These are phyloP conservation scores for Warburgia ugandensis DNA, from an alignment of 164 flowering plant species.

Conservation along the genomic window DNA sequence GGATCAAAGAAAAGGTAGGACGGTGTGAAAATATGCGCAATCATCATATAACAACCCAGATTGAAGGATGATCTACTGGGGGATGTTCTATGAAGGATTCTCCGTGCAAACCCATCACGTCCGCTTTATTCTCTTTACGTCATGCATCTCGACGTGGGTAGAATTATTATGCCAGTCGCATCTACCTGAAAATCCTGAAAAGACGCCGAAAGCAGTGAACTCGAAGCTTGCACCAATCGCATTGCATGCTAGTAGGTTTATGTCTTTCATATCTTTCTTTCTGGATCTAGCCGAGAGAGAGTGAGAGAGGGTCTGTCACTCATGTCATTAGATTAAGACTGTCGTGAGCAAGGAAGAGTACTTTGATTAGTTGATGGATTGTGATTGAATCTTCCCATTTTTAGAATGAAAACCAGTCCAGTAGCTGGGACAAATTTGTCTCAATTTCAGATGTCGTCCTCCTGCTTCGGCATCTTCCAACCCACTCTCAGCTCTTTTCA, in stretches of 20 bases:
- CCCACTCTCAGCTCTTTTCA: neutral
- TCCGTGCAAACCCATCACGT: constrained; percentile 1
- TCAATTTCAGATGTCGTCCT: neutral
- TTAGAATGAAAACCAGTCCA: neutral
- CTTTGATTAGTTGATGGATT: neutral
- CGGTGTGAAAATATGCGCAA: no score
- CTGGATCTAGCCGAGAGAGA: neutral
- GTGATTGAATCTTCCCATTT: constrained; percentile 2
- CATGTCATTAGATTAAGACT: neutral
- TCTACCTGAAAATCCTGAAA: constrained; percentile 1
- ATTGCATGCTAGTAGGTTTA: neutral
- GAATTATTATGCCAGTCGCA: constrained; percentile 7
- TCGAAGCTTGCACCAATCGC: neutral
- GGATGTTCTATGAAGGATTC: neutral
- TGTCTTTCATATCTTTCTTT: neutral
- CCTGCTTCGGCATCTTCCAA: no score
- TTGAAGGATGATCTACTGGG: no score
- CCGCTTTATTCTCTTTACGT: constrained; percentile 15
- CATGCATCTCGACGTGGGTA: constrained; percentile 1
- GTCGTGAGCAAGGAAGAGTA: neutral
- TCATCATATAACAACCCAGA: no score
- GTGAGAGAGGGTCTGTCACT: no score
- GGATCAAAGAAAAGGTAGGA: no score
- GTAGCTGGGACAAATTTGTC: neutral
- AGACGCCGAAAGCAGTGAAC: neutral